A percentile compares a stretch with the other conserved stretches of the same genome.
Evolutionary conservation across 2,329 filamentous ascomycete species (phyloP).

Genomic region (Scedosporium dehoogii): DNA sequence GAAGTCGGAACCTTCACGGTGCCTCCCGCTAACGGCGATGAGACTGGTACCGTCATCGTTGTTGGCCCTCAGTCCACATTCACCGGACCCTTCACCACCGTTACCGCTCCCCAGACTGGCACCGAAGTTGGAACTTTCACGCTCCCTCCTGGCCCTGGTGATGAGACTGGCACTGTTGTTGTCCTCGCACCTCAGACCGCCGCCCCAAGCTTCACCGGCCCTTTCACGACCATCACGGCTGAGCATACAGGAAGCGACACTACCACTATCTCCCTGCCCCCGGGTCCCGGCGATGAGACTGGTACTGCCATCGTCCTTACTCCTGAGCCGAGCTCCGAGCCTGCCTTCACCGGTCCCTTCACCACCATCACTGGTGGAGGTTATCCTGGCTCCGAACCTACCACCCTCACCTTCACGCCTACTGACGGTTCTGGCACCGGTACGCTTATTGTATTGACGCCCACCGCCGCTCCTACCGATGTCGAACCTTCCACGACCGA

Average conservation of each 20-base stretch:
- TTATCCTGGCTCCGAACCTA: not conserved
- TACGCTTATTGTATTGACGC: conserved; percentile 11
- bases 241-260: conserved; percentile 9
- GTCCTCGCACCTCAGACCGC: conserved; percentile 8
- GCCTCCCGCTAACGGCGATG: not conserved
- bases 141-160: not conserved
- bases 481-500: no score
- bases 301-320: conserved; percentile 7
- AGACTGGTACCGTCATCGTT: not conserved
- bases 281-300: not conserved
- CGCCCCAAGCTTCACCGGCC: conserved; percentile 9
- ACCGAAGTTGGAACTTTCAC: not conserved
- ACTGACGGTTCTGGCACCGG: not conserved
- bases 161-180: conserved; percentile 10
- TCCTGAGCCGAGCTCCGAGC: not conserved
- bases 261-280: not conserved
- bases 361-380: conserved; percentile 5
- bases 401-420: not conserved
- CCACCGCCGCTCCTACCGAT: not conserved
- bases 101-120: conserved; percentile 2
- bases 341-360: conserved; percentile 6
- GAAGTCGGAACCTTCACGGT: not conserved
- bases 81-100: conserved; percentile 4
- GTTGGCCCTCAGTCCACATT: not conserved
- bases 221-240: conserved; percentile 13